Evolutionary conservation across 2,329 filamentous ascomycete species (phyloP), one percentile per base, ranked within the genome.

Genomic region (Fusarium sublunatum): DNA sequence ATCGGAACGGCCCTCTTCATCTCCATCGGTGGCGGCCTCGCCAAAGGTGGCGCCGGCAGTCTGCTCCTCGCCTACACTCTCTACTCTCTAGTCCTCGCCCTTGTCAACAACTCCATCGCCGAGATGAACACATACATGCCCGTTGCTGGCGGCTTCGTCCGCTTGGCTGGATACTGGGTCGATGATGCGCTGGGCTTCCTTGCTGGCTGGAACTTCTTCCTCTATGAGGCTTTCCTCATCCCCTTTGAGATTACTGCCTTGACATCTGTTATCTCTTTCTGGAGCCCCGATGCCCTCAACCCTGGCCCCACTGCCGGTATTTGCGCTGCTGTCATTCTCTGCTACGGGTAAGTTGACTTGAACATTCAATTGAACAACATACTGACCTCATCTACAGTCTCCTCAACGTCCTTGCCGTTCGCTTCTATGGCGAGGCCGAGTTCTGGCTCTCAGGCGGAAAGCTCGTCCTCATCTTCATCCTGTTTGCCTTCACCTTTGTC

Each of bases 401-500:
- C 6, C 62, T 81, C 9, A 82, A 82, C 55, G 63, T 77, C 7
- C 60, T 81, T 1, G 77, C 77, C 1, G 80, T 82, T 1, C 67
- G 71, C 5, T 76, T 73, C 49, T 82, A 77, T 53, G 80, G 80
- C 25, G 76, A 79, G 38, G 72, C 78, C 5, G 81, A 82, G 61
- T 82, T 82, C 57, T 81, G 78, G 69, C 71, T 81, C 25, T 77
- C 80, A 0, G 74, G 74, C 55, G 74, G 85, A 56, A 85, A 88
- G 65, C 52, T 65, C 6, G 1, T 65, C 5, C 45, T 65, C 3
- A 65, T 65, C 39, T 65, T 65, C 28, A 32, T 83, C 40, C 76
- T 90, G 32, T 86, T 86, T 46, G 79, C 86, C 45, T 83, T 87
- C 66, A 84, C 84, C 13, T 75, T 89, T 26, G 77, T 88, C 44